A percentile compares a stretch with the other conserved stretches of the same genome.
Evolutionary conservation across 2,329 filamentous ascomycete genomes (phyloP).

Genomic region (Fusarium palustre): DNA sequence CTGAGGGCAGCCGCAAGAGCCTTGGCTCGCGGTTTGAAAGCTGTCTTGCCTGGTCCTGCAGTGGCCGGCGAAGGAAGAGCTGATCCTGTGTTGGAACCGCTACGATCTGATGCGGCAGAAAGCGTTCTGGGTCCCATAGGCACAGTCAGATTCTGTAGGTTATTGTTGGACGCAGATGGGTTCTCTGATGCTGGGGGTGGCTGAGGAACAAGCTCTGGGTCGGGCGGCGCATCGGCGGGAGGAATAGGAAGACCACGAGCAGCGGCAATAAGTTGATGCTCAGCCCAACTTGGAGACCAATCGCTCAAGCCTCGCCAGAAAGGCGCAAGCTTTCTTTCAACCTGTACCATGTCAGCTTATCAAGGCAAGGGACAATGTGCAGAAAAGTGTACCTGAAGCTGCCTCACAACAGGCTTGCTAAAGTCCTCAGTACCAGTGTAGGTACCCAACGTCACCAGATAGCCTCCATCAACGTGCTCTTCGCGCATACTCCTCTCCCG

Average conservation of each 20-base stretch:
- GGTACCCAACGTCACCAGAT: conserved; percentile 90
- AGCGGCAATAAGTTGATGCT: conserved; percentile 93
- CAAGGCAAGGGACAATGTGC: background rate
- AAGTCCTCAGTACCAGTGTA: conserved; percentile 96
- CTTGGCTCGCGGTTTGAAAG: conserved; percentile 87
- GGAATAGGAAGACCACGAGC: conserved; percentile 87
- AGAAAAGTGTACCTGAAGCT: conserved; percentile 79
- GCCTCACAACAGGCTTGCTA: conserved; percentile 86
- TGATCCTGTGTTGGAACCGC: conserved; percentile 71
- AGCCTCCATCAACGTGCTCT: conserved; percentile 94
- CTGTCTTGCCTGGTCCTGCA: conserved; percentile 53
- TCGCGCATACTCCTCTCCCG: conserved; percentile 90
- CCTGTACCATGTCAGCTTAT: conserved; percentile 64
- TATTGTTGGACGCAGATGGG: conserved; percentile 63
- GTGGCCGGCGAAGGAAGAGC: conserved; percentile 61
- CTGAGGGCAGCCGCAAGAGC: conserved; percentile 86
- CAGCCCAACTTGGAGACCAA: conserved; percentile 88
- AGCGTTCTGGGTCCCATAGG: conserved; percentile 82
- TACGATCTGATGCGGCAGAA: conserved; percentile 80
- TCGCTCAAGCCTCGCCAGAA: conserved; percentile 97
- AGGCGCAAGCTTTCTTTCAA: conserved; percentile 90
- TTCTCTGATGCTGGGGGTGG: conserved; percentile 60
- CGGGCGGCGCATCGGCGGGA: conserved; percentile 82
- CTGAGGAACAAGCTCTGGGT: conserved; percentile 69
- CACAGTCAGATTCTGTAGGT: conserved; percentile 79